Evolutionary conservation across 768 basidiomycete genomes (phyloP).

Genomic region (Naematelia encephala): DNA sequence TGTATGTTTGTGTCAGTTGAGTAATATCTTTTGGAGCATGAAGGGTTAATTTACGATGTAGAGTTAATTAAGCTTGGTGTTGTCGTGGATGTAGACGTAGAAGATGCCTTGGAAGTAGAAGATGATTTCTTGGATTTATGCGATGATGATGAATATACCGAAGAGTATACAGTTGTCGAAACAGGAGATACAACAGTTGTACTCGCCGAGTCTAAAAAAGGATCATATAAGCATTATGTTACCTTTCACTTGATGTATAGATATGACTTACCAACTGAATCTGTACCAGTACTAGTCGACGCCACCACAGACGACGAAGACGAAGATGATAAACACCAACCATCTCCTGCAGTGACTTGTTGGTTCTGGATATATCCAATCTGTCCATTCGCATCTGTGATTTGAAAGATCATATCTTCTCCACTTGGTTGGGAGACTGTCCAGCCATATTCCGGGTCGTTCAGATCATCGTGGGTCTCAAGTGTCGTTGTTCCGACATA

Average conservation of each 20-base stretch:
- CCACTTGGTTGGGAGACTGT: slow-evolving; percentile 30
- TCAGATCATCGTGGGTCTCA: slow-evolving; percentile 20
- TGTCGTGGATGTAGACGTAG: not conserved
- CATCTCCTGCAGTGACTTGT: slow-evolving; percentile 27
- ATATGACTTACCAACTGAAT: not conserved
- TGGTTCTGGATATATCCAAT: slow-evolving; percentile 46
- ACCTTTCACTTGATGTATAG: too few species aligned
- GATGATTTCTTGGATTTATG: too few species aligned
- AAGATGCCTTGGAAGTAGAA: not conserved
- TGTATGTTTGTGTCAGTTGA: too few species aligned
- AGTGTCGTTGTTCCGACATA: slow-evolving; percentile 39
- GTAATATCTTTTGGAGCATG: too few species aligned
- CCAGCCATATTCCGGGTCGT: slow-evolving; percentile 24
- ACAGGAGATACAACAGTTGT: too few species aligned
- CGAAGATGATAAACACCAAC: slow-evolving; percentile 22
- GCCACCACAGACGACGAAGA: slow-evolving; percentile 8
- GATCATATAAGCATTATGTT: too few species aligned
- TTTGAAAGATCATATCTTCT: slow-evolving; percentile 38
- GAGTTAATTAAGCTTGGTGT: not conserved
- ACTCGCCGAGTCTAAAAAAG: too few species aligned
- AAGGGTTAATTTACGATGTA: not conserved
- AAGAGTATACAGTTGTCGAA: too few species aligned
- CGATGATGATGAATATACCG: too few species aligned
- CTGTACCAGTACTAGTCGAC: not conserved
- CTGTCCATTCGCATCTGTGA: slow-evolving; percentile 37